A percentile compares a stretch with the other conserved stretches of the same genome.
Evolutionary conservation across 2,329 filamentous ascomycete genomes (phyloP).

Genomic region (Monosporascus sp.): DNA sequence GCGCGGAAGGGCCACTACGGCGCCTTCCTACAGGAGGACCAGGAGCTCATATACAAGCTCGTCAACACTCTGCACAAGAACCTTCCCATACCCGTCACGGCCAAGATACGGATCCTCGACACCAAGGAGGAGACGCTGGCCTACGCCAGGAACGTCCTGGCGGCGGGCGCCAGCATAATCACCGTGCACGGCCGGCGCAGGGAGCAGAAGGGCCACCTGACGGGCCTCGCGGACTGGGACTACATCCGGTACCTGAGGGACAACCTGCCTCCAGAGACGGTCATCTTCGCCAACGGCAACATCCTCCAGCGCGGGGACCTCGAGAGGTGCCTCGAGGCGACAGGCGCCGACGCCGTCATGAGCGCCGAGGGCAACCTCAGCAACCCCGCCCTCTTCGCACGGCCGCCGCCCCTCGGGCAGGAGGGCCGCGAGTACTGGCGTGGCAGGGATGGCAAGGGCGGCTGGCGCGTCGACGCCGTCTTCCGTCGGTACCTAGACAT

Average conservation of each 20-base stretch:
- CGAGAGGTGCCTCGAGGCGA: conserved; percentile 69
- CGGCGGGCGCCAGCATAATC: conserved; percentile 84
- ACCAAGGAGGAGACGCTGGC: conserved; percentile 79
- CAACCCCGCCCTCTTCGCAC: conserved; percentile 80
- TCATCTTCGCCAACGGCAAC: conserved; percentile 96
- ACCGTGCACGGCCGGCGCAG: conserved; percentile 84
- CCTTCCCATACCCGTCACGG: conserved; percentile 79
- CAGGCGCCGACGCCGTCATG: conserved; percentile 91
- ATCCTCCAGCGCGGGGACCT: conserved; percentile 78
- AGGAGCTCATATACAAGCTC: conserved; percentile 73
- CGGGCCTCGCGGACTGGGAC: conserved; percentile 88
- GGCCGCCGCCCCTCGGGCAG: conserved; percentile 55
- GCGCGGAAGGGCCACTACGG: conserved; percentile 88
- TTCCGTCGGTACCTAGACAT: conserved; percentile 88
- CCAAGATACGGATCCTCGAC: conserved; percentile 88
- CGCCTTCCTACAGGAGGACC: conserved; percentile 91
- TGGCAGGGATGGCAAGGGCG: conserved; percentile 70
- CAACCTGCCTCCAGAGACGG: conserved; percentile 76
- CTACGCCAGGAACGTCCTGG: conserved; percentile 83
- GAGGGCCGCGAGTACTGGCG: conserved; percentile 83
- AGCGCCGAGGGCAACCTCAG: conserved; percentile 92
- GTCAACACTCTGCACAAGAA: conserved; percentile 77
- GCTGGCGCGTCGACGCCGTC: conserved; percentile 84
- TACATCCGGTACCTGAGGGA: conserved; percentile 77
- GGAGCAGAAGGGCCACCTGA: conserved; percentile 95